Evolutionary conservation across 371 early-diverging fungal species (phyloP), one percentile per base, ranked within the genome.

Genomic region (Mortierella sp.): DNA sequence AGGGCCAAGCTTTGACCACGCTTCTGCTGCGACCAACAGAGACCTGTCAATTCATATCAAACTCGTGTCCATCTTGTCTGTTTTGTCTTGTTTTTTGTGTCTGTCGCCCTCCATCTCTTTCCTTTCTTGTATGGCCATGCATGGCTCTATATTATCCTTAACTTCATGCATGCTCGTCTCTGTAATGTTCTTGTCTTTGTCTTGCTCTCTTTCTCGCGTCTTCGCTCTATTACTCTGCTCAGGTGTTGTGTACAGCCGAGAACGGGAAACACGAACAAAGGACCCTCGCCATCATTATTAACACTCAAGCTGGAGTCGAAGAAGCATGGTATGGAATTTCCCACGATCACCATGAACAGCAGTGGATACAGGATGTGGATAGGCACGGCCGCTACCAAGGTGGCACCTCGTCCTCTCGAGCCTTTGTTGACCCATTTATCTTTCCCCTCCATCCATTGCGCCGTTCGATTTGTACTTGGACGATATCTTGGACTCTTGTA

Each of bases 271-370:
- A 61, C 18, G 71, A 72, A 45, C 41, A 61, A 43, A 69, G 82
- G 30, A 67, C 71, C 31, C 47, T 84, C 27, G 84, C 83, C 26
- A 78, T 84, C 43, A 52, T 81, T 28, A 62, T 54, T 54, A 84
- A 81, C 41, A 71, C 65, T 0, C 72, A 80, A 57, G 82, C 79
- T 28, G 82, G 79, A 13, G 80, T 81, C 14, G 81, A 81, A 41
- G 71, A 71, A 31, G 46, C 71, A 31, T 67, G 67, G 81, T 82
- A 61, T 71, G 80, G 34, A 10, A 34, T 34, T 4, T 7, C 34
- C n/a, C n/a, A n/a, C n/a, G n/a, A n/a, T n/a, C n/a, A n/a, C n/a
- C n/a, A n/a, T n/a, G n/a, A n/a, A n/a, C n/a, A n/a, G n/a, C n/a
- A n/a, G n/a, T n/a, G n/a, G n/a, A n/a, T n/a, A n/a, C n/a, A n/a